Base-by-base conservation (phyloP, 176 grass and related monocot species). In the Alloteropsis semialata region DNA sequence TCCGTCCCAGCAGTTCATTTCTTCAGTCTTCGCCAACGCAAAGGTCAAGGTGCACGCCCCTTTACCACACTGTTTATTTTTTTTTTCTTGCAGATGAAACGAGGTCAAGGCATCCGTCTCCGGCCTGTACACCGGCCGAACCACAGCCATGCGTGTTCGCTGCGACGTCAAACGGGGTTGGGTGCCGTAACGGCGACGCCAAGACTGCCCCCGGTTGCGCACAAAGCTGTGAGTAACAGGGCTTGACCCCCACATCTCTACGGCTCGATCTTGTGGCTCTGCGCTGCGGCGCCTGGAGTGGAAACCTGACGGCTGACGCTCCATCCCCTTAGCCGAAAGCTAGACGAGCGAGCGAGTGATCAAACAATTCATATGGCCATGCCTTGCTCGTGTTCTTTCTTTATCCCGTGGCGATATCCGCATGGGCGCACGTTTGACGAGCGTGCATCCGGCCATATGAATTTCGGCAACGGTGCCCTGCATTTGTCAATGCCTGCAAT, bases 161-260 rank as follows among this genome's bases (percentile, higher is more conserved):
- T 6, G 77, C 37, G 77, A 81, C 70, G 88, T 89, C 82, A 86
- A 82, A 54, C 11, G 27, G 27, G 64, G 27, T 72, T 86, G 12
- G 72, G 88, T 77, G 88, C 11, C 37, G 78, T 64, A 72, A 85
- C 72, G 17, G 72, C 72, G 41, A 42, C 36, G 32, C 36, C 10
- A 33, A 43, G 56, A 62, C 64, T 61, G 42, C n/a, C 10, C 10
- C 60, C 59, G 48, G 13, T 24, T 28, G 76, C 39, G 13, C 82
- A 58, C 82, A 85, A 81, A 36, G 76, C 76, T 10, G 50, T 14
- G 82, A 88, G 74, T 88, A 43, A 79, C 66, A 55, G 18, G 49
- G 65, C 73, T 88, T 78, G 74, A 80, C 76, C 43, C 0, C 55
- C 8, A 0, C 22, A 6, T 8, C 2, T 55, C 53, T 55, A 9